A percentile compares a stretch with the other conserved stretches of the same genome.
phyloP scores from a whole-genome alignment of 345 rosid genomes.

The Gossypium mustelinum region DNA sequence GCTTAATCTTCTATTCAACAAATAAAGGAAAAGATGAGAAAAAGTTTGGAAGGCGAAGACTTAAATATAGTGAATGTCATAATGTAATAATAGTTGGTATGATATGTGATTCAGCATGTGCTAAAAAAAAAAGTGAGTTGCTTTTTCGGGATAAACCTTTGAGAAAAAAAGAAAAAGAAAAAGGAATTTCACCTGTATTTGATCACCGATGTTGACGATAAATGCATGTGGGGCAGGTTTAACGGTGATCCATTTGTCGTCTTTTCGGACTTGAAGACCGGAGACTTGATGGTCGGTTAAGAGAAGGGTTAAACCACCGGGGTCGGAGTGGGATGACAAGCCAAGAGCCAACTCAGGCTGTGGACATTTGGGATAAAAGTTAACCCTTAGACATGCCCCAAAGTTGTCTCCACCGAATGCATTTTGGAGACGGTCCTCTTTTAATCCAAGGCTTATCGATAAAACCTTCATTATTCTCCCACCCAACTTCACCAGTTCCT shows the following conservation, averaged over 20 bases:
- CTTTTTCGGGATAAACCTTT: no score
- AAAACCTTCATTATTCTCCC: constrained; percentile 69
- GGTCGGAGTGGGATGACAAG: constrained; percentile 86
- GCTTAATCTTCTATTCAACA: not conserved
- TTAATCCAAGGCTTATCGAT: constrained; percentile 64
- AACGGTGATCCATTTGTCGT: constrained; percentile 74
- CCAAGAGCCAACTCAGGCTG: constrained; percentile 87
- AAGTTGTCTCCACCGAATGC: constrained; percentile 70
- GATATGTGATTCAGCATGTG: no score
- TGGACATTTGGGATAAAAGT: constrained; percentile 91
- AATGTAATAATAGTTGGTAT: not conserved
- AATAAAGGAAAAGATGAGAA: no score
- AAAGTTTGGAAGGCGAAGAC: not conserved
- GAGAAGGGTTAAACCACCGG: constrained; percentile 83
- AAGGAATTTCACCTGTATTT: constrained; percentile 58
- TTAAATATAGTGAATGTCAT: not conserved
- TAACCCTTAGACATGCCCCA: constrained; percentile 78
- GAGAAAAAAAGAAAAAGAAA: no score
- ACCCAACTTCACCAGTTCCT: constrained; percentile 52
- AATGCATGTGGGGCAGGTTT: constrained; percentile 81
- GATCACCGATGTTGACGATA: constrained; percentile 90
- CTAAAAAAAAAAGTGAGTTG: no score
- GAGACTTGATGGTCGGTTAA: constrained; percentile 66
- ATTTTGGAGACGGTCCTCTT: constrained; percentile 47
- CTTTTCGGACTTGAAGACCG: constrained; percentile 79